A percentile compares a stretch with the other conserved stretches of the same genome.
phyloP scores from a whole-genome alignment of 371 early-diverging fungal species.

The Scutellospora calospora region DNA sequence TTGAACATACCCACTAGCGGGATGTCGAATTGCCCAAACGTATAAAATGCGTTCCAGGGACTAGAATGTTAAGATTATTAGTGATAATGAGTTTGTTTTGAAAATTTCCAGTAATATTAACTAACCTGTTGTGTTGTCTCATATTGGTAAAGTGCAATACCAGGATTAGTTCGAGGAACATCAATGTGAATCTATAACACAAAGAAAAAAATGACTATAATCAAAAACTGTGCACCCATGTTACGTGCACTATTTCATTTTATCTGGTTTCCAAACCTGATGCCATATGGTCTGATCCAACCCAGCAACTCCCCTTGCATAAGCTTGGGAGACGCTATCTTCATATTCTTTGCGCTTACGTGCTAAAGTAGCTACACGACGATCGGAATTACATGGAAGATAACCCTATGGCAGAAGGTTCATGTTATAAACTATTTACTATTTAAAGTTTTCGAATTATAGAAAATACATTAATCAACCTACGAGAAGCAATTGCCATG shows the following conservation, averaged over 20 bases:
- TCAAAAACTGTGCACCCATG: not conserved
- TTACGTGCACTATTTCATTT: not conserved
- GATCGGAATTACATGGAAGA: constrained; percentile 84
- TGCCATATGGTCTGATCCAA: constrained; percentile 91
- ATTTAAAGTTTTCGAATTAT: too few species aligned
- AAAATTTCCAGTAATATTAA: too few species aligned
- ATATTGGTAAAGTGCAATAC: constrained; percentile 83
- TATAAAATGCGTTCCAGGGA: constrained; percentile 92
- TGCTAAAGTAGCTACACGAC: constrained; percentile 80
- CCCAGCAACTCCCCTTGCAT: constrained; percentile 78
- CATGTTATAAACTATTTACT: not conserved
- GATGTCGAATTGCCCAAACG: constrained; percentile 97
- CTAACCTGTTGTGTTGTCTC: constrained; percentile 80
- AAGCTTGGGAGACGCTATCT: constrained; percentile 82
- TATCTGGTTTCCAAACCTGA: constrained; percentile 72
- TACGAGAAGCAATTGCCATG: constrained; percentile 93
- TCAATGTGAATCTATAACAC: constrained; percentile 84
- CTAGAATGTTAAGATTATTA: constrained; percentile 51
- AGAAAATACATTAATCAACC: not conserved
- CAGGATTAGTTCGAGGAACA: constrained; percentile 91
- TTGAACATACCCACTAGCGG: constrained; percentile 99
- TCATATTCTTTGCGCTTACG: constrained; percentile 92
- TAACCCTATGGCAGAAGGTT: constrained; percentile 66
- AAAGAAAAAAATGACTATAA: not conserved
- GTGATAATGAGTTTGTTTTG: too few species aligned